Base-by-base conservation (phyloP, 352 stramenopile species). In the Saprolegnia parasitica region DNA sequence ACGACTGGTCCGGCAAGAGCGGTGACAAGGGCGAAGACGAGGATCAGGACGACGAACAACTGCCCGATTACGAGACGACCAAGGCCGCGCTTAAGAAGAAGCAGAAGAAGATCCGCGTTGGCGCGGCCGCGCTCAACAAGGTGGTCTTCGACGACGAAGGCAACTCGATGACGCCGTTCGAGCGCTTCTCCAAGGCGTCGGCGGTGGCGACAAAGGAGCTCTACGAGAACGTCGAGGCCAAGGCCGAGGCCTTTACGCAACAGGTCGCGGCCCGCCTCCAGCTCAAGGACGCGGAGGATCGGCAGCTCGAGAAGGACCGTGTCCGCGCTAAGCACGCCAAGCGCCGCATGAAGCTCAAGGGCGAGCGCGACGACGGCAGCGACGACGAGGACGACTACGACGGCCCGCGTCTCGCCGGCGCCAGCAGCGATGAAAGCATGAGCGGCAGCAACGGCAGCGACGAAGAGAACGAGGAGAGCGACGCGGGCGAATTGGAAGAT, bases 91-190 rank as follows among this genome's bases (percentile, higher is more conserved):
- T 97, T 72, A 89, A 91, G 73, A 75, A 81, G 29, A 86, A 91
- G 66, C 80, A 93, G 72, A 64, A 97, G 83, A 78, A 97, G 83
- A 78, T 93, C 73, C 77, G 88, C 56, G 75, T 86, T 37, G 72
- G 97, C 80, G 79, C 77, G 39, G 81, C 87, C 46, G 84, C 85
- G 68, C 76, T 77, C 32, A 87, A 90, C 63, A 97, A 94, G 73
- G 84, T 97, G 65, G 83, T 97, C 63, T 98, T 98, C 71, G 90
- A 98, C 77, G 95, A 98, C 39, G 92, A 98, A 32, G 95, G 95
- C 68, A 93, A 96, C 71, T 78, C 77, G 50, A 72, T 86, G 68
- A 84, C 71, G 49, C 74, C 87, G 37, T 77, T 87, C 0, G 87
- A 94, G 63, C 73, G 78, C 29, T 74, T 96, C 42, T 74, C 79